phyloP scores from a whole-genome alignment of 2,329 filamentous ascomycete species.

The Aaosphaeria pasadenensis region DNA sequence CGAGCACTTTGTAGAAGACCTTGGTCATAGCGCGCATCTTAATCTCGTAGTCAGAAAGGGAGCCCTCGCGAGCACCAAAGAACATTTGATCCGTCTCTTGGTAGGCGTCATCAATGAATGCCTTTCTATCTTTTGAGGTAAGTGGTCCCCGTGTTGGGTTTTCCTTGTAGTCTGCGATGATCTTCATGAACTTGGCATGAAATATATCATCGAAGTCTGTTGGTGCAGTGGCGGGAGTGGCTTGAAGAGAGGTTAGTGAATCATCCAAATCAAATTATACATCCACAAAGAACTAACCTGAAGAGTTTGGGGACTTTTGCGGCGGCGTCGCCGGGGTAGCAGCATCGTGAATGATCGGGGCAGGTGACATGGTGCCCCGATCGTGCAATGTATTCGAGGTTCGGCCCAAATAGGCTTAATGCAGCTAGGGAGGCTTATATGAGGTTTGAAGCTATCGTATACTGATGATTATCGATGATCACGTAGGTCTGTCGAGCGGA shows the following conservation, averaged over 20 bases:
- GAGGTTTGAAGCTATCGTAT: too few relatives aligned
- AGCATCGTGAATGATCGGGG: conserved; percentile 20
- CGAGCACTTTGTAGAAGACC: conserved; percentile 36
- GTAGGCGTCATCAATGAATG: conserved; percentile 31
- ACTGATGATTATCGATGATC: too few relatives aligned
- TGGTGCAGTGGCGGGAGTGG: neutral
- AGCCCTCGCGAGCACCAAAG: conserved; percentile 24
- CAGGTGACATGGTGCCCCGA: conserved; percentile 32
- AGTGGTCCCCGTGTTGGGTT: conserved; percentile 24
- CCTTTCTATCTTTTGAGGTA: conserved; percentile 30
- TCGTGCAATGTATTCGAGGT: conserved; percentile 16
- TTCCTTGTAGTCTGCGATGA: conserved; percentile 29
- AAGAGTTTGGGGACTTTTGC: conserved; percentile 8
- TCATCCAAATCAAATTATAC: neutral
- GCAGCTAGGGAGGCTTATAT: too few relatives aligned
- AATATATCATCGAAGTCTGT: conserved; percentile 33
- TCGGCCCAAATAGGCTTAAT: too few relatives aligned
- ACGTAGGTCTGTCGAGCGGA: too few relatives aligned
- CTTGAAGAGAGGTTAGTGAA: neutral
- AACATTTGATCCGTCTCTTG: conserved; percentile 25
- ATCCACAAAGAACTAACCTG: neutral
- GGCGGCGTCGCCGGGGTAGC: conserved; percentile 19
- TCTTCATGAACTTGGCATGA: conserved; percentile 31
- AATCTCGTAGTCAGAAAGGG: conserved; percentile 22
- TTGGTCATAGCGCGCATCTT: conserved; percentile 36